Base-by-base conservation (phyloP, 352 stramenopile genomes). In the Pythium apleroticum region DNA sequence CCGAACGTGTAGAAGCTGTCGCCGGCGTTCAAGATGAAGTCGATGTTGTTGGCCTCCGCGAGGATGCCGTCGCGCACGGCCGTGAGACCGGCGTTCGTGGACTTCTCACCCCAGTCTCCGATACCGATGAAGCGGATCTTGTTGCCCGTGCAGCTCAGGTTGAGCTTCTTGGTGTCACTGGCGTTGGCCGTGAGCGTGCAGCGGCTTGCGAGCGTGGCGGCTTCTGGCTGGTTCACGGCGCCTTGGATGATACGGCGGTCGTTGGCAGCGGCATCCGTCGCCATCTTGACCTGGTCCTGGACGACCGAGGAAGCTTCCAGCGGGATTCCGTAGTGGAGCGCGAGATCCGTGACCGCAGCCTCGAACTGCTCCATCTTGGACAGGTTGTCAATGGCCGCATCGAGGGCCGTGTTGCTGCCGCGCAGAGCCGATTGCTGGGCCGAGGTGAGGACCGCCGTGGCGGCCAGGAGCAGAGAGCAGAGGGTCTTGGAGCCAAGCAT, bases 1-100 rank as follows among this genome's bases (percentile, higher is more conserved):
- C 66, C 66, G 17, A 60, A 55, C 20, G 45, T 60, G 50, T 73
- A 69, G 50, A 73, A 73, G 37, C 68, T 73, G 54, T 73, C 66
- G n/a, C 66, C 66, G 19, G 55, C 66, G 52, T 58, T 55, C 14
- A 73, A 4, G 37, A 73, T 66, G 39, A 73, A 73, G 41, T 73
- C 66, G 9, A 70, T 43, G 35, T 65, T 57, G 31, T 57, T 46
- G 31, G 57, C 58, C 27, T 70, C 56, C 4, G 56, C 19, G 11
- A 70, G 41, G 49, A 70, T 57, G 19, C 56, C 63, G 22, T 70
- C 63, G 27, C 63, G 63, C 50, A 70, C 63, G 27, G 56, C 63
- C 17, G 20, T 60, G 33, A 70, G 49, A 20, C 56, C 56, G 20
- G 57, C 52, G 52, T 66, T 62, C 15, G 50, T 59, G 7, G 39